Percentiles rank a stretch among this genome's conserved stretches.
These are phyloP conservation scores for Fusarium beomiforme DNA, from an alignment of 2,329 filamentous ascomycete species.

Conservation along the genomic window DNA sequence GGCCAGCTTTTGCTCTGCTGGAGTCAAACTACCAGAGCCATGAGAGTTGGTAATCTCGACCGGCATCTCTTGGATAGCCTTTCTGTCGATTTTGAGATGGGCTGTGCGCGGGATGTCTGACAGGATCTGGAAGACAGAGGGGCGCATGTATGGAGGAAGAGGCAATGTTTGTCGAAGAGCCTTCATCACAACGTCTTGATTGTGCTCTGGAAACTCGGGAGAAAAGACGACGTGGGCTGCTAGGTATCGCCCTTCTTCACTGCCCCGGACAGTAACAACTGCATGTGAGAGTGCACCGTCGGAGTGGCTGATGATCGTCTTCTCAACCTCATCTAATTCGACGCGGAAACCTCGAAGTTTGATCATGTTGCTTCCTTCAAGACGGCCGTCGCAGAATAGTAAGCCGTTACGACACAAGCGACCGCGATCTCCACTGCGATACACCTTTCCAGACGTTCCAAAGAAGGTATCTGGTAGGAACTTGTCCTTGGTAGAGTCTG, in stretches of 20 bases:
- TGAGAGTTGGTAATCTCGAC: not conserved
- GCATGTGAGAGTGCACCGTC: not conserved
- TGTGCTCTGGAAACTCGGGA: not conserved
- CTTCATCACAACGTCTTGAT: not conserved
- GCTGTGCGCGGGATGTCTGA: not conserved
- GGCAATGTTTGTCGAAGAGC: rapidly evolving
- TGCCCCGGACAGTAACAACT: not conserved
- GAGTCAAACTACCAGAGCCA: not conserved
- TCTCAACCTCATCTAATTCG: not conserved
- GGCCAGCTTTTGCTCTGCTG: not conserved
- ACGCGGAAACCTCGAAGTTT: not conserved
- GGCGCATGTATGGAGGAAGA: not conserved
- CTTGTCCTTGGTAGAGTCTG: not conserved
- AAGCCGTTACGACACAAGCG: not conserved
- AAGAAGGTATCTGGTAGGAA: not conserved
- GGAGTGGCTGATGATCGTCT: not conserved
- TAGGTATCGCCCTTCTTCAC: not conserved
- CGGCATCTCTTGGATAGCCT: not conserved
- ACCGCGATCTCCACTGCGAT: not conserved
- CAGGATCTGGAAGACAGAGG: not conserved
- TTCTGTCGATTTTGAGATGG: not conserved
- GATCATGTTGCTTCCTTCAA: not conserved
- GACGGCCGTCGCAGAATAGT: not conserved
- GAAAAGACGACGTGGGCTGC: not conserved
- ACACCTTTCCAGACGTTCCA: not conserved